Percentiles rank a stretch among this genome's conserved stretches.
Conservation (phyloP, 768 basidiomycete species). For the Amanita rimosa region DNA sequence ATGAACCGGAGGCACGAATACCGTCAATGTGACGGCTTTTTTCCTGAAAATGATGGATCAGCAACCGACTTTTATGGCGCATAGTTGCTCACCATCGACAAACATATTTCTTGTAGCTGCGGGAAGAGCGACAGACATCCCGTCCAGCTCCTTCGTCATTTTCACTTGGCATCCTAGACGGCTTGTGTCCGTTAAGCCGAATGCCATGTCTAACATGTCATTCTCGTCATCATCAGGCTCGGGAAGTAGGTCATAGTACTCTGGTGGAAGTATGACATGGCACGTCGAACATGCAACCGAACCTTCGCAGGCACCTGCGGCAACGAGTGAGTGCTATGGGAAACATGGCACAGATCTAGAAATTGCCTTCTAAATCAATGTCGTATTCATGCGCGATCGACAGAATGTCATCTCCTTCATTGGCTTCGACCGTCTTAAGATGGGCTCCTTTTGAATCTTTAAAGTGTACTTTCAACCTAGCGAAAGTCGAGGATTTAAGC, state of each 20-base stretch:
- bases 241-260: constrained; percentile 77
- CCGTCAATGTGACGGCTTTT: constrained; percentile 4
- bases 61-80: neutral
- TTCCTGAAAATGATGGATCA: constrained; percentile 1
- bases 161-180: constrained; percentile 69
- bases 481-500: neutral
- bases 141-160: constrained; percentile 74
- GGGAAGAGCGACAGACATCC: constrained; percentile 76
- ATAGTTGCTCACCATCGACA: constrained; percentile 61
- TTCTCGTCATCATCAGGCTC: constrained; percentile 98
- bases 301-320: constrained; percentile 87
- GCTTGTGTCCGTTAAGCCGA: constrained; percentile 92
- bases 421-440: constrained; percentile 85
- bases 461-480: constrained; percentile 86
- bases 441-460: constrained; percentile 75
- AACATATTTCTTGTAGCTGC: constrained; percentile 96
- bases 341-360: neutral
- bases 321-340: neutral
- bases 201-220: constrained; percentile 97
- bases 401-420: constrained; percentile 89
- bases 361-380: constrained; percentile 86
- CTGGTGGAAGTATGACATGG: constrained; percentile 77
- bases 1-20: neutral
- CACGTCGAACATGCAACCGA: constrained; percentile 97
- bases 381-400: constrained; percentile 92